Evolutionary conservation across 345 rosid species (phyloP).

Genomic region (Eucalyptus polyanthemos): DNA sequence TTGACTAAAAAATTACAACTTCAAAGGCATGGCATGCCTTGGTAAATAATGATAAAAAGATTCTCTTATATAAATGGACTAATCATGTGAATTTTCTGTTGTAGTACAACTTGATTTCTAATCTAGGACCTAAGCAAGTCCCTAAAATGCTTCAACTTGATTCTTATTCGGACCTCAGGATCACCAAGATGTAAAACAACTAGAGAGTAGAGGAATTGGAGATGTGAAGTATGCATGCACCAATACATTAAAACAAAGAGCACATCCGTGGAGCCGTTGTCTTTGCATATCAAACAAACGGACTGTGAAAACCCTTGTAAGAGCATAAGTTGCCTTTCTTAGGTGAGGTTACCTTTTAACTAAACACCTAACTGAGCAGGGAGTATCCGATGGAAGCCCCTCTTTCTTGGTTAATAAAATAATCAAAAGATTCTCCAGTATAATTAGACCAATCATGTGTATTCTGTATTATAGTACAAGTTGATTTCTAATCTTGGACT

Average conservation of each 20-base stretch:
- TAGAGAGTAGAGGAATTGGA: too few species aligned
- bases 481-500: background rate
- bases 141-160: too few species aligned
- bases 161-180: rapidly evolving
- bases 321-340: too few species aligned
- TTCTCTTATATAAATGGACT: background rate
- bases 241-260: too few species aligned
- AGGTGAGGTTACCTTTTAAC: too few species aligned
- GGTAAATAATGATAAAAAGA: background rate
- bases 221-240: too few species aligned
- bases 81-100: background rate
- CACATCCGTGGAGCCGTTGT: too few species aligned
- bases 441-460: background rate
- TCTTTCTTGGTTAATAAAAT: background rate
- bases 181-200: too few species aligned
- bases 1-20: background rate
- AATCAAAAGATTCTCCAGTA: background rate
- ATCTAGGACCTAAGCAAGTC: background rate
- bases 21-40: background rate
- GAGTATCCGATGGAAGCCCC: too few species aligned
- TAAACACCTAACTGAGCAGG: too few species aligned
- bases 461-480: background rate
- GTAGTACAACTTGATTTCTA: background rate
- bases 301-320: too few species aligned
- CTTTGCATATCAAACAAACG: too few species aligned